A percentile compares a stretch with the other conserved stretches of the same genome.
These are phyloP conservation scores for Cystobasidium ongulense DNA, from an alignment of 768 basidiomycete species.

Conservation along the genomic window DNA sequence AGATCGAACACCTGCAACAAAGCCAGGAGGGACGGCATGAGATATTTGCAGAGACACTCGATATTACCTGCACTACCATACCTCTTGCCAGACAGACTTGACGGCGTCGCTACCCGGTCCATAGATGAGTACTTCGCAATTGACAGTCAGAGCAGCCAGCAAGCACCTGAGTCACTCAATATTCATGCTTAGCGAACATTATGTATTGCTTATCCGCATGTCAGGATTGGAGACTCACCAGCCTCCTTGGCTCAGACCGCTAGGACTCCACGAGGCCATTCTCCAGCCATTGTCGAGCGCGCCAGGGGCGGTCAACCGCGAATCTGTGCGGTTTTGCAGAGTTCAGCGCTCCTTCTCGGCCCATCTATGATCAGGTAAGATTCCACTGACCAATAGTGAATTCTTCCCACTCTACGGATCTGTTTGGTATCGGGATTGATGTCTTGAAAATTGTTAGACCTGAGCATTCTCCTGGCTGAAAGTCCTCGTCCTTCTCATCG, in stretches of 20 bases:
- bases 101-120: background rate
- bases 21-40: background rate
- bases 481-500: background rate
- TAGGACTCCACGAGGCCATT: conserved; percentile 26
- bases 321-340: background rate
- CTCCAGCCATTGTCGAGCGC: conserved; percentile 20
- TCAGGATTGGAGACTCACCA: background rate
- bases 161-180: conserved; percentile 1
- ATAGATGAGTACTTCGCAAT: conserved; percentile 13
- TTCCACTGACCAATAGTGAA: conserved; percentile 1
- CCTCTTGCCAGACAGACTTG: background rate
- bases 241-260: conserved; percentile 5
- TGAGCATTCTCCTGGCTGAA: background rate
- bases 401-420: conserved; percentile 3
- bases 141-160: conserved; percentile 10
- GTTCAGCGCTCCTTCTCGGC: too few species aligned
- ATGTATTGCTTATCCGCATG: background rate
- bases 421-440: background rate
- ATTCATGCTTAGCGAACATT: background rate
- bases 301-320: background rate
- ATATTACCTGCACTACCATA: background rate
- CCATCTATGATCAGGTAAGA: too few species aligned
- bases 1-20: conserved; percentile 16
- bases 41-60: background rate
- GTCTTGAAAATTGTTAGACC: conserved; percentile 12